phyloP scores from a whole-genome alignment of 495 filamentous ascomycete genomes.

The Penicillium canariense region DNA sequence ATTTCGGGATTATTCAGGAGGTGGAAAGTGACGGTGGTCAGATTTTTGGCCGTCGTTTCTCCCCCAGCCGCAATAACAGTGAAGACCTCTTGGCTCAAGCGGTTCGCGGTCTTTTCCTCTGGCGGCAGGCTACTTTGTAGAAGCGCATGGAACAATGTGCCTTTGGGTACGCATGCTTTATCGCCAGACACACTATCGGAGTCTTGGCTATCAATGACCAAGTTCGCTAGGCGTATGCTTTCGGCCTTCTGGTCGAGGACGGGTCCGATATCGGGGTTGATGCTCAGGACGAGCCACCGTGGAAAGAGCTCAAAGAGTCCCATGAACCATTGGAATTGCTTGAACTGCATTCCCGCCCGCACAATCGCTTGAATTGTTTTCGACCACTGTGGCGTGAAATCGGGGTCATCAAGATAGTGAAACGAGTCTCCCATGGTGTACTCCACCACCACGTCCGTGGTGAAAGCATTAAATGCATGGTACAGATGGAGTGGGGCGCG shows the following conservation, averaged over 20 bases:
- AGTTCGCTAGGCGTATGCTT: slow-evolving; percentile 15
- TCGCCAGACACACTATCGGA: background rate
- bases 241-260: slow-evolving; percentile 20
- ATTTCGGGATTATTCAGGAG: slow-evolving; percentile 36
- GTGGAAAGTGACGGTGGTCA: slow-evolving; percentile 40
- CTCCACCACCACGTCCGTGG: slow-evolving; percentile 43
- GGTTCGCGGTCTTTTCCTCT: slow-evolving; percentile 27
- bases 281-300: slow-evolving; percentile 11
- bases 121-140: slow-evolving; percentile 40
- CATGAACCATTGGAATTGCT: slow-evolving; percentile 30
- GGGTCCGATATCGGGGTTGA: slow-evolving; percentile 28
- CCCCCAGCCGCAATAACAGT: slow-evolving; percentile 46
- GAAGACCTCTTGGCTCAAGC: slow-evolving; percentile 44
- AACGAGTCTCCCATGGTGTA: slow-evolving; percentile 33
- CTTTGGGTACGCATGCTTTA: slow-evolving; percentile 2
- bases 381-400: slow-evolving; percentile 34
- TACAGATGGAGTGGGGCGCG: slow-evolving; percentile 30
- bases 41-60: slow-evolving; percentile 42
- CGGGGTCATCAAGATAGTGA: slow-evolving; percentile 35
- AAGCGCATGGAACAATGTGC: slow-evolving; percentile 45
- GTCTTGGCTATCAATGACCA: slow-evolving; percentile 9
- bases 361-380: slow-evolving; percentile 24
- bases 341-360: slow-evolving; percentile 22
- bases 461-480: slow-evolving; percentile 35
- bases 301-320: slow-evolving; percentile 25